Conservation (phyloP, 257 asterid species). For the Petunia axillaris region DNA sequence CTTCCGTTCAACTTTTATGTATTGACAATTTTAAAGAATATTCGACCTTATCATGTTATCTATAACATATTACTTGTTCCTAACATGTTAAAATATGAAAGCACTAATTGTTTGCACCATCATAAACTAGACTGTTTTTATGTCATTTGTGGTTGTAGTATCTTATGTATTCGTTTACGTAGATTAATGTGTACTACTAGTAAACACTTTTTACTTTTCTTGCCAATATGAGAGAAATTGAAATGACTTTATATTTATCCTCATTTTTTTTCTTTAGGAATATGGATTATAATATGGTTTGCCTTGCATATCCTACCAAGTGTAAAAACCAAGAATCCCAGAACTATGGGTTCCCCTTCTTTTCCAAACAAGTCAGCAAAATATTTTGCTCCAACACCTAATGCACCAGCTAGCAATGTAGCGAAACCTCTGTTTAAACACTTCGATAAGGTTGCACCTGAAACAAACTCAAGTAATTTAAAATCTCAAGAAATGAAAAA, state of each 20-base stretch:
- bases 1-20: no score
- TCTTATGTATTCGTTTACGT: neutral
- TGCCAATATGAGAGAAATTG: neutral
- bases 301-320: conserved; percentile 45
- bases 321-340: conserved; percentile 63
- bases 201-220: neutral
- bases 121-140: no score
- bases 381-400: conserved; percentile 79
- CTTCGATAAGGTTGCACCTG: conserved; percentile 77
- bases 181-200: neutral
- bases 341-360: conserved; percentile 65
- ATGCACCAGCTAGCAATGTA: conserved; percentile 68
- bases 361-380: conserved; percentile 64
- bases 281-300: neutral
- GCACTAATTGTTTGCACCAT: no score
- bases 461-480: neutral
- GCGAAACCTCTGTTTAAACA: conserved; percentile 75
- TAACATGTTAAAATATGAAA: no score
- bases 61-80: no score
- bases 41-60: no score
- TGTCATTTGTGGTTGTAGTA: no score
- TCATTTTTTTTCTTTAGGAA: neutral
- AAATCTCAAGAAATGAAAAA: neutral
- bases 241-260: neutral
- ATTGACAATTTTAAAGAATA: no score